Evolutionary conservation across 305 asterid species (phyloP).

Genomic region (Solanum hybrid): DNA sequence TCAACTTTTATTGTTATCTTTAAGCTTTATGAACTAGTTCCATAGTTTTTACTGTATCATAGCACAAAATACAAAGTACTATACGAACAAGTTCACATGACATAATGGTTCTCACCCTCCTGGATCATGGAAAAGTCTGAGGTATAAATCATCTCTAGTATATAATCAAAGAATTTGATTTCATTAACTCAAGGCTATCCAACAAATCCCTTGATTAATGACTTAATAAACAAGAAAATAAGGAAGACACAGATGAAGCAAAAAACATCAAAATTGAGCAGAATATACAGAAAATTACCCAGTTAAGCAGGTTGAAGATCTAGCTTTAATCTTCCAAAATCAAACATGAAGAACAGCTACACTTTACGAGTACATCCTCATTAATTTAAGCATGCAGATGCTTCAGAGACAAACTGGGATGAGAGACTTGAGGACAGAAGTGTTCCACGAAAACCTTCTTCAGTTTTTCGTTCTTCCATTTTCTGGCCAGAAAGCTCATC

Average conservation of each 20-base stretch:
- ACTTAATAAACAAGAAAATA: background rate
- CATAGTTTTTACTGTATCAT: background rate
- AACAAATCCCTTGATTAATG: background rate
- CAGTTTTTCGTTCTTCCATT: constrained; percentile 42
- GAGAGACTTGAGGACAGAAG: constrained; percentile 75
- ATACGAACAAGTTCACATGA: background rate
- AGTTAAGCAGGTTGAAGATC: background rate
- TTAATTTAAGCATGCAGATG: constrained; percentile 56
- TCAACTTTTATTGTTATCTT: background rate
- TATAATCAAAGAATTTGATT: background rate
- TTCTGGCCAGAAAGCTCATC: constrained; percentile 81
- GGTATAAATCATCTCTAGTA: background rate
- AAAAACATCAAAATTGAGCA: background rate
- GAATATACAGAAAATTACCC: constrained; percentile 1
- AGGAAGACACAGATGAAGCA: background rate
- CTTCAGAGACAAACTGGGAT: constrained; percentile 52
- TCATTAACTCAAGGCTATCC: background rate
- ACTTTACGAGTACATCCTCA: constrained; percentile 12
- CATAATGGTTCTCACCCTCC: background rate
- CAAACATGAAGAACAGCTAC: constrained; percentile 16
- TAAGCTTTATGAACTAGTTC: background rate
- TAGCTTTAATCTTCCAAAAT: constrained; percentile 6
- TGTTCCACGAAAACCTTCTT: constrained; percentile 94
- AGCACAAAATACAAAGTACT: background rate
- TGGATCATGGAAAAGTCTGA: background rate